Evolutionary conservation across 2,329 filamentous ascomycete species (phyloP).

Genomic region (Claviceps paspali): DNA sequence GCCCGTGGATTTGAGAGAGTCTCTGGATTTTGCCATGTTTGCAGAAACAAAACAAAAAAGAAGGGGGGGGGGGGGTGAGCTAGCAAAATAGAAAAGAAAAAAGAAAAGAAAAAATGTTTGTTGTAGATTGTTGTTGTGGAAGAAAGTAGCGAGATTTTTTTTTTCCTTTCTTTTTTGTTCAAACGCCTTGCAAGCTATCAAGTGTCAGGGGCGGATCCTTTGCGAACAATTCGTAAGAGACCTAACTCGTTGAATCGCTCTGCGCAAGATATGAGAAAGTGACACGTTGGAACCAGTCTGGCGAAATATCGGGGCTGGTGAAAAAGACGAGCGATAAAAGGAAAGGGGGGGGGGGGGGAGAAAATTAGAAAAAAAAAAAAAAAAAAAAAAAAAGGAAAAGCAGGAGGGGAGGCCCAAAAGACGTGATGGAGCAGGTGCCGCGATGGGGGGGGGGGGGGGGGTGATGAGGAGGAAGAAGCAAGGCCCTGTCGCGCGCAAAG

Average conservation of each 20-base stretch:
- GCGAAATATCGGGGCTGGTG: too few relatives aligned
- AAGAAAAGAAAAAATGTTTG: neutral
- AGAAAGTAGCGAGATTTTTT: neutral
- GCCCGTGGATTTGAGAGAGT: neutral
- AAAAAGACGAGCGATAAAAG: neutral
- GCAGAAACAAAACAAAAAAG: neutral
- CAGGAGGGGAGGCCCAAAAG: neutral
- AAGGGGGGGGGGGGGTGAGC: too few relatives aligned
- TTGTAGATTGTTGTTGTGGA: neutral
- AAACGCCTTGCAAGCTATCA: too few relatives aligned
- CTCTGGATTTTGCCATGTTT: slow-evolving; percentile 4
- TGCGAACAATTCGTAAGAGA: too few relatives aligned
- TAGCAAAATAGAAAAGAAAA: neutral
- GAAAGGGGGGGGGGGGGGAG: neutral
- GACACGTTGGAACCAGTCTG: neutral
- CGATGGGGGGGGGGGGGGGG: too few relatives aligned
- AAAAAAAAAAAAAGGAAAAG: neutral
- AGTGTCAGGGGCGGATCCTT: too few relatives aligned
- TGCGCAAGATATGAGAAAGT: too few relatives aligned
- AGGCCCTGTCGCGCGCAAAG: neutral
- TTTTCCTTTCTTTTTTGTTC: neutral
- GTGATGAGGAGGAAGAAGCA: neutral
- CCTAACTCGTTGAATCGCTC: too few relatives aligned
- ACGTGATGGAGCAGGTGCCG: too few relatives aligned
- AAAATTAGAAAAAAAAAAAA: neutral